A percentile compares a stretch with the other conserved stretches of the same genome.
These are phyloP conservation scores for Skeletonema menzelii DNA, from an alignment of 108 stramenopile genomes.

Conservation along the genomic window DNA sequence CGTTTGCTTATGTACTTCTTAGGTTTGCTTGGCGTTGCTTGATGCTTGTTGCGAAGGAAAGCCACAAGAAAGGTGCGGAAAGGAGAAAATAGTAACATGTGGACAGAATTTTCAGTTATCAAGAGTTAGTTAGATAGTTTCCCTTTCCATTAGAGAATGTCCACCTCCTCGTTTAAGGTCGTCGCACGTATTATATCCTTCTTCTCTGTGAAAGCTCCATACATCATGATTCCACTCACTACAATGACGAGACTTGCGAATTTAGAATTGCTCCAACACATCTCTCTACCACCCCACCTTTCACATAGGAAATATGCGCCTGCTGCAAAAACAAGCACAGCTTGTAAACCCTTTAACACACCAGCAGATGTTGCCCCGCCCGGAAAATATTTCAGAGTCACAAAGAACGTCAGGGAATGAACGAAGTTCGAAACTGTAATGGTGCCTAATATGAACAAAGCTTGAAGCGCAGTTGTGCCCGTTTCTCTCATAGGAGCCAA, in stretches of 20 bases:
- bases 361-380: constrained; percentile 81
- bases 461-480: constrained; percentile 41
- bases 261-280: constrained; percentile 71
- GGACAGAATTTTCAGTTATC: no score
- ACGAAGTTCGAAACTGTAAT: constrained; percentile 59
- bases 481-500: constrained; percentile 55
- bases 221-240: constrained; percentile 49
- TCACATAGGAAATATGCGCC: constrained; percentile 72
- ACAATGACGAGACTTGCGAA: constrained; percentile 63
- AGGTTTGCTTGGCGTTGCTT: no score
- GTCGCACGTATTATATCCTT: background rate
- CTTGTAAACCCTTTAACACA: constrained; percentile 84
- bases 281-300: constrained; percentile 60
- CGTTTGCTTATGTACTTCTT: no score
- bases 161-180: no score
- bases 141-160: no score
- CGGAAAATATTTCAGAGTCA: constrained; percentile 68
- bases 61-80: no score
- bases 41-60: no score
- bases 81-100: no score
- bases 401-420: constrained; percentile 66
- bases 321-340: constrained; percentile 72
- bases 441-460: constrained; percentile 22
- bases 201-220: constrained; percentile 27
- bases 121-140: no score